phyloP scores from a whole-genome alignment of 306 rosid species.

The Alnus rubra region DNA sequence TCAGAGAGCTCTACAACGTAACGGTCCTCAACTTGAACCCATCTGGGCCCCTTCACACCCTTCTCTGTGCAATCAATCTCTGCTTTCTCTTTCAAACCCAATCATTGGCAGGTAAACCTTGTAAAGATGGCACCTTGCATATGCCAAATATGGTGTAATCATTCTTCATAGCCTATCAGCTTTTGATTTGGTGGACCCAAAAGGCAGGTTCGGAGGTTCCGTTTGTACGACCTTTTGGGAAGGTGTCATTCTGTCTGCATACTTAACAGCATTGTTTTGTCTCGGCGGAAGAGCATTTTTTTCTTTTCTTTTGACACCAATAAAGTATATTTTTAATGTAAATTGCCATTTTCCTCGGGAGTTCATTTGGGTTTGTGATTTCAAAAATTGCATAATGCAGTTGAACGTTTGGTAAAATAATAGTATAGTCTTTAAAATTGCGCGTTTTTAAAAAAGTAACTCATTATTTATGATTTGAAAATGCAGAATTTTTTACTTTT shows the following conservation, averaged over 20 bases:
- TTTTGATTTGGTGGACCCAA: slow-evolving; percentile 1
- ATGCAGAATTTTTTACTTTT: too few species aligned
- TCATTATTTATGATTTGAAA: too few species aligned
- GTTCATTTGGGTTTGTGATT: too few species aligned
- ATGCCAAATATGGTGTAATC: not conserved
- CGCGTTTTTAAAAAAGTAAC: too few species aligned
- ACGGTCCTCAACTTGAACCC: too few species aligned
- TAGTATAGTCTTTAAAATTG: too few species aligned
- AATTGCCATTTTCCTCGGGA: too few species aligned
- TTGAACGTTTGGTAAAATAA: too few species aligned
- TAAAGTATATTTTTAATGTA: too few species aligned
- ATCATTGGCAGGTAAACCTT: not conserved
- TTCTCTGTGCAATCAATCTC: not conserved
- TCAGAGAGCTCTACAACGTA: too few species aligned
- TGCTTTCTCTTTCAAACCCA: not conserved
- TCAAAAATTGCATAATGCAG: too few species aligned
- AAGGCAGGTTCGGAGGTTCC: not conserved
- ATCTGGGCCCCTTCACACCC: not conserved
- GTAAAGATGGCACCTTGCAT: not conserved
- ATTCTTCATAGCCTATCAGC: not conserved
- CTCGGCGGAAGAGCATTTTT: not conserved
- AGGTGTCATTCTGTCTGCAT: not conserved
- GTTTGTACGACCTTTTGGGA: not conserved
- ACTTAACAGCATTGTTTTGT: not conserved
- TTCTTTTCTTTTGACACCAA: not conserved